Evolutionary conservation across 2,329 filamentous ascomycete genomes (phyloP).

Genomic region (Botrytis aclada): DNA sequence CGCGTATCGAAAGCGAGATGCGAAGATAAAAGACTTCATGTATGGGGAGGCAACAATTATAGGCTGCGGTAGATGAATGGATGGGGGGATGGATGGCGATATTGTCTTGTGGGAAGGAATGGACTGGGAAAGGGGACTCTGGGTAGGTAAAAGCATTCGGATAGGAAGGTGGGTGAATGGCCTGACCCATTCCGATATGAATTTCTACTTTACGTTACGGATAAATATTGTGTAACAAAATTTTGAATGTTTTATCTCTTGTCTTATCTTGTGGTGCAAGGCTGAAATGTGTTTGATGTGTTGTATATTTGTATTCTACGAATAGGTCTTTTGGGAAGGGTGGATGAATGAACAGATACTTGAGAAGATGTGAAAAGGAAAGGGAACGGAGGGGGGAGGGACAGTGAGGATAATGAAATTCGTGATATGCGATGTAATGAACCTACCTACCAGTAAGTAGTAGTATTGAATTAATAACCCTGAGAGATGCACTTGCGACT

Average conservation of each 20-base stretch:
- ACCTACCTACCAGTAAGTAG: background rate
- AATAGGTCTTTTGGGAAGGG: background rate
- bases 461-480: background rate
- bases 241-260: background rate
- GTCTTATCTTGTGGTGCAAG: background rate
- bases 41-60: background rate
- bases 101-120: background rate
- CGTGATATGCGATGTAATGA: background rate
- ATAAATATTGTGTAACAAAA: constrained; percentile 11
- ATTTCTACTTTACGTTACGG: constrained; percentile 2
- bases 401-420: background rate
- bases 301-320: background rate
- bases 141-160: background rate
- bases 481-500: background rate
- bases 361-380: background rate
- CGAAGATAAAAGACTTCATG: background rate
- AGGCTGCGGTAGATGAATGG: background rate
- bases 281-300: background rate
- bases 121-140: background rate
- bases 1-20: background rate
- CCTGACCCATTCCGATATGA: background rate
- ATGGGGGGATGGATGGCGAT: background rate
- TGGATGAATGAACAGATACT: background rate
- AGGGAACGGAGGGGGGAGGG: background rate
- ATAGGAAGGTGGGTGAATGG: background rate